These are phyloP conservation scores for Pugionium dolabratum DNA, from an alignment of 345 rosid genomes.

Conservation along the genomic window DNA sequence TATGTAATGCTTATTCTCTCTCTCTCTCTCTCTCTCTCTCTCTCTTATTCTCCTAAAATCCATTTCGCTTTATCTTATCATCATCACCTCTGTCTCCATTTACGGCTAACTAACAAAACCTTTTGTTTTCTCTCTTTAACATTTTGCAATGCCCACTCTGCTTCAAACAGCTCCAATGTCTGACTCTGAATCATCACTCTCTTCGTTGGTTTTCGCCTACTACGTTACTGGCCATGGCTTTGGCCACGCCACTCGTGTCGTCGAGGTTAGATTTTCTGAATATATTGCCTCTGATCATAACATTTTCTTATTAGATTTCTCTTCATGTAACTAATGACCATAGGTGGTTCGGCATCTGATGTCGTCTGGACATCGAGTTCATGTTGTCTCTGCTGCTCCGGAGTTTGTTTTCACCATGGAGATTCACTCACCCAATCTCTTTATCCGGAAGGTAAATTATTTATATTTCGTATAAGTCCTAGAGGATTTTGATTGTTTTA, in stretches of 20 bases:
- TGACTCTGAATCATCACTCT: slow-evolving; percentile 17
- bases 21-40: neutral
- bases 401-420: slow-evolving; percentile 90
- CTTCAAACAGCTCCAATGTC: slow-evolving; percentile 34
- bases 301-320: neutral
- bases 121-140: neutral
- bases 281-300: slow-evolving; percentile 7
- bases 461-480: neutral
- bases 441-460: slow-evolving; percentile 62
- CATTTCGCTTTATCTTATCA: slow-evolving; percentile 27
- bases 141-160: slow-evolving; percentile 31
- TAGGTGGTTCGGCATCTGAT: slow-evolving; percentile 86
- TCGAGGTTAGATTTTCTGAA: slow-evolving; percentile 54
- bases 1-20: slow-evolving; percentile 25
- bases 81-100: slow-evolving; percentile 27
- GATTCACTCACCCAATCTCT: slow-evolving; percentile 74
- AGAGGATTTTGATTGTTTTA: neutral
- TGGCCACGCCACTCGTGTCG: slow-evolving; percentile 98
- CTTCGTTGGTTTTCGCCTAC: slow-evolving; percentile 72
- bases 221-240: slow-evolving; percentile 97
- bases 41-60: slow-evolving; percentile 4
- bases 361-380: slow-evolving; percentile 78
- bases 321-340: neutral
- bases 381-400: slow-evolving; percentile 90
- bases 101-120: slow-evolving; percentile 26